Percentiles rank a stretch among this genome's conserved stretches.
Conservation (phyloP, 768 basidiomycete genomes). For the Candolleomyces eurysporus region DNA sequence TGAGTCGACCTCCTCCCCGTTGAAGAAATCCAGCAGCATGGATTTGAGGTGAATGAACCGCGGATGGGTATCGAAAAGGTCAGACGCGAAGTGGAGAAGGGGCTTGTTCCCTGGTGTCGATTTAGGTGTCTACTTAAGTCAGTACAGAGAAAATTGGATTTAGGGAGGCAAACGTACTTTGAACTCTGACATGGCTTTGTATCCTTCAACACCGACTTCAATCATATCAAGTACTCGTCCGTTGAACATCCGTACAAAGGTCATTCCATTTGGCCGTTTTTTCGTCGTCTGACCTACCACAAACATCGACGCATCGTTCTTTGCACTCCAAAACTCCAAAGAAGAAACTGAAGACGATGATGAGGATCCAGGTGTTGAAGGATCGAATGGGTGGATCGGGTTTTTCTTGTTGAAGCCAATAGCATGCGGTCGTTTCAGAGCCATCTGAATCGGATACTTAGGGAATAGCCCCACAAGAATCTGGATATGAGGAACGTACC, state of each 20-base stretch:
- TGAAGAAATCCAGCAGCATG: slow-evolving; percentile 87
- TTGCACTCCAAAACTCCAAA: slow-evolving; percentile 88
- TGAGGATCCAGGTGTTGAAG: background rate
- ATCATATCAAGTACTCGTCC: slow-evolving; percentile 89
- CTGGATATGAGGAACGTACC: slow-evolving; percentile 43
- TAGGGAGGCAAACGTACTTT: slow-evolving; percentile 56
- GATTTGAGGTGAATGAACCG: slow-evolving; percentile 91
- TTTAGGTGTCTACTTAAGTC: slow-evolving; percentile 67
- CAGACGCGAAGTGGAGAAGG: slow-evolving; percentile 93
- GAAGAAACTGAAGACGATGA: slow-evolving; percentile 34
- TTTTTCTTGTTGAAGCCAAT: slow-evolving; percentile 97
- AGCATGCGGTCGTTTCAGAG: slow-evolving; percentile 86
- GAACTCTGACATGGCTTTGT: slow-evolving; percentile 75
- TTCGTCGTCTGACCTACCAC: slow-evolving; percentile 90
- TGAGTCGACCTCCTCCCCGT: slow-evolving; percentile 79
- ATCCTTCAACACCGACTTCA: slow-evolving; percentile 86
- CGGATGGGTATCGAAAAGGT: slow-evolving; percentile 92
- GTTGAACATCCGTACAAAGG: slow-evolving; percentile 86
- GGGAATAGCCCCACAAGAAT: background rate
- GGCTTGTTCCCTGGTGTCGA: slow-evolving; percentile 88
- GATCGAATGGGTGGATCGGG: slow-evolving; percentile 85
- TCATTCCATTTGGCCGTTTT: slow-evolving; percentile 87
- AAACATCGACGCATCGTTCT: slow-evolving; percentile 94
- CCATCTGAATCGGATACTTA: slow-evolving; percentile 59
- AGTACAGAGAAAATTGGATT: background rate